A percentile compares a stretch with the other conserved stretches of the same genome.
These are phyloP conservation scores for Diplodia corticola DNA, from an alignment of 2,329 filamentous ascomycete species.

Conservation along the genomic window DNA sequence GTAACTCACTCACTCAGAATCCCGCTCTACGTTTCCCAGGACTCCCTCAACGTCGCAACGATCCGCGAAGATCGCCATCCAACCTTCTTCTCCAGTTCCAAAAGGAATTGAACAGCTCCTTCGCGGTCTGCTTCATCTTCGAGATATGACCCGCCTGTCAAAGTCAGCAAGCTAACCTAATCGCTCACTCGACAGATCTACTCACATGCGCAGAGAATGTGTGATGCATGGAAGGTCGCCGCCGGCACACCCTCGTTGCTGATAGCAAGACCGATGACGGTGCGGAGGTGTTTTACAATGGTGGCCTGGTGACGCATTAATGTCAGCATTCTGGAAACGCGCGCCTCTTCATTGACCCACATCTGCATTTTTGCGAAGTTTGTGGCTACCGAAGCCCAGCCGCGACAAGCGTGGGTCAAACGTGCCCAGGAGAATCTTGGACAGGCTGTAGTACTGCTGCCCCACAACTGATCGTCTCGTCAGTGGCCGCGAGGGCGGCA, in stretches of 20 bases:
- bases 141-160: constrained; percentile 20
- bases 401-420: constrained; percentile 13
- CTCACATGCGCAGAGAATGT: constrained; percentile 21
- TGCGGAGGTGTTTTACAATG: constrained; percentile 7
- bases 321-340: not conserved
- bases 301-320: not conserved
- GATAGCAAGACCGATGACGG: constrained; percentile 13
- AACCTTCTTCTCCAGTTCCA: constrained; percentile 11
- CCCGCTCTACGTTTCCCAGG: constrained; percentile 9
- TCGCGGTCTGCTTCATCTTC: constrained; percentile 14
- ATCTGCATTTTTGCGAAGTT: constrained; percentile 15
- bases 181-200: too few species aligned
- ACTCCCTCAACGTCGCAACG: constrained; percentile 10
- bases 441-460: constrained; percentile 18
- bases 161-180: not conserved
- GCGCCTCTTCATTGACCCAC: not conserved
- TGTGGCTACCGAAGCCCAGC: constrained; percentile 14
- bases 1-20: not conserved
- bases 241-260: constrained; percentile 6
- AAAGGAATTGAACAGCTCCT: constrained; percentile 11
- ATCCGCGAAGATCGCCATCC: constrained; percentile 20
- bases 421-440: constrained; percentile 10
- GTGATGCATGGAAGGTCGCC: constrained; percentile 18
- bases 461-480: not conserved
- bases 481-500: not conserved